Evolutionary conservation across 306 rosid genomes (phyloP).

Genomic region (Vigna radiata): DNA sequence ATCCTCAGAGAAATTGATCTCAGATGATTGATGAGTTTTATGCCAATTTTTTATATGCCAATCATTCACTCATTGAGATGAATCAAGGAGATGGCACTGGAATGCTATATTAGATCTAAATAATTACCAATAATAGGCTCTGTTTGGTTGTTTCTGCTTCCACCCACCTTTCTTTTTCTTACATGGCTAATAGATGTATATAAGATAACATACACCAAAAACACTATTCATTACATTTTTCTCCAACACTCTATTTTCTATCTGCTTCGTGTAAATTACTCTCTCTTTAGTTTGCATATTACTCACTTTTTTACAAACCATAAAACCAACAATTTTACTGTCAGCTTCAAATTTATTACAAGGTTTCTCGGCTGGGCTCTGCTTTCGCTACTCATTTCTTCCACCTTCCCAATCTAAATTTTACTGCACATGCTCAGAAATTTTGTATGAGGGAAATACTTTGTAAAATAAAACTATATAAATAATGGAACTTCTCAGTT

Average conservation of each 20-base stretch:
- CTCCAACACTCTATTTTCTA: conserved; percentile 11
- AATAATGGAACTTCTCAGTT: no score
- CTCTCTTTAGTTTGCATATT: background rate
- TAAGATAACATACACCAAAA: conserved; percentile 45
- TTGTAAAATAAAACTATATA: no score
- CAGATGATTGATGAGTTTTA: conserved; percentile 12
- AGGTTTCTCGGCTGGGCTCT: background rate
- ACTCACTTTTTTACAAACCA: background rate
- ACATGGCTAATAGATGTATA: conserved; percentile 54
- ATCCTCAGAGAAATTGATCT: conserved; percentile 36
- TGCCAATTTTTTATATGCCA: no score
- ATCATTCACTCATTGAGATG: conserved; percentile 44
- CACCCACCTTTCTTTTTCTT: conserved; percentile 44
- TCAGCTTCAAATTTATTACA: background rate
- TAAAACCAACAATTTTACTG: background rate
- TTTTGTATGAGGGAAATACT: no score
- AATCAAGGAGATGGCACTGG: conserved; percentile 46
- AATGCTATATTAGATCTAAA: conserved; percentile 39
- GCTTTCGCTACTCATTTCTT: background rate
- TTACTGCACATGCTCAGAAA: background rate
- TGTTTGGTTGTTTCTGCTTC: conserved; percentile 36
- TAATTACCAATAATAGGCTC: conserved; percentile 41
- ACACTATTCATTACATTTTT: conserved; percentile 33
- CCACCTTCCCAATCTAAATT: background rate
- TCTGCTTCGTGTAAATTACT: conserved; percentile 35